Percentiles rank a stretch among this genome's conserved stretches.
These are phyloP conservation scores for Cryomyces minteri DNA, from an alignment of 495 filamentous ascomycete species.

Conservation along the genomic window DNA sequence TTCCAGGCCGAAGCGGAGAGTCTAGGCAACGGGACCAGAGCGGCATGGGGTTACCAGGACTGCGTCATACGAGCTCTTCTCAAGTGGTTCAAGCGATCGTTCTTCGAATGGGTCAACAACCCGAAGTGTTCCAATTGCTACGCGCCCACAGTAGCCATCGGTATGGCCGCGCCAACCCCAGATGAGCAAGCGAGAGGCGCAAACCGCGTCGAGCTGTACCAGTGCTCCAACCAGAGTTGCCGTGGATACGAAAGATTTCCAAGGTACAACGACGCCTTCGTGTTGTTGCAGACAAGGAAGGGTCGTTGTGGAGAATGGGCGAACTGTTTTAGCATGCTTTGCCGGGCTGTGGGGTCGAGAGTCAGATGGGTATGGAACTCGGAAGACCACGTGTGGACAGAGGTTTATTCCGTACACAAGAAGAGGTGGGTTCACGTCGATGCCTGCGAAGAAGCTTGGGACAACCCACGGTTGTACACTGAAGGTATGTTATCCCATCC, in stretches of 20 bases:
- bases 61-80: constrained; percentile 84
- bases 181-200: constrained; percentile 83
- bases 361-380: constrained; percentile 88
- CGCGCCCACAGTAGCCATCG: constrained; percentile 65
- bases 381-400: constrained; percentile 95
- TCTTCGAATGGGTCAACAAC: constrained; percentile 96
- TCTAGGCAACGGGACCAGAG: constrained; percentile 51
- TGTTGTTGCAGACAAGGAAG: constrained; percentile 63
- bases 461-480: constrained; percentile 80
- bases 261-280: constrained; percentile 91
- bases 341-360: constrained; percentile 72
- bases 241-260: constrained; percentile 73
- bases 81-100: constrained; percentile 89
- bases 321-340: constrained; percentile 98
- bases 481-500: constrained; percentile 39
- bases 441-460: constrained; percentile 86
- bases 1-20: constrained; percentile 72
- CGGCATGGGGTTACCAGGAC: constrained; percentile 97
- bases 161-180: constrained; percentile 64
- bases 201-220: constrained; percentile 72
- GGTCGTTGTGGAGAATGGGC: constrained; percentile 92
- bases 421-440: constrained; percentile 96
- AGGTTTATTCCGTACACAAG: constrained; percentile 88
- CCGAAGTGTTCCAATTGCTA: constrained; percentile 65
- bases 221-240: constrained; percentile 55